These are phyloP conservation scores for Keithomyces neogunnii DNA, from an alignment of 2,329 filamentous ascomycete species.

Conservation along the genomic window DNA sequence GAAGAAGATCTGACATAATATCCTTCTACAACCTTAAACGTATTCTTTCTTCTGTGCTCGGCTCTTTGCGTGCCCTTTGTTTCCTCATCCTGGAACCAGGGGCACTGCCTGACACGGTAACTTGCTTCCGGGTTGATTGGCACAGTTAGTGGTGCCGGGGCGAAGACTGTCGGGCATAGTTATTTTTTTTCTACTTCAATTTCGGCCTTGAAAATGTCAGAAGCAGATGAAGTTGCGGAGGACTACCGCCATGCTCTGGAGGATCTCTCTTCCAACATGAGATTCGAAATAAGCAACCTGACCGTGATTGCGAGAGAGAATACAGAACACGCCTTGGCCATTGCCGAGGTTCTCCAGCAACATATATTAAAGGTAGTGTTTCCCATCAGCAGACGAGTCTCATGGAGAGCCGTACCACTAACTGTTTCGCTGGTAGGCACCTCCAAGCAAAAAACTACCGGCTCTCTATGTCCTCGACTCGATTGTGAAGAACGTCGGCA, in stretches of 20 bases:
- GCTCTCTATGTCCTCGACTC: constrained; percentile 98
- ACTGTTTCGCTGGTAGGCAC: constrained; percentile 51
- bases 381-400: not conserved
- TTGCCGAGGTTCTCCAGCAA: constrained; percentile 81
- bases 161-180: constrained; percentile 3
- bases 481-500: constrained; percentile 97
- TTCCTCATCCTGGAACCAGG: constrained; percentile 1
- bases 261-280: constrained; percentile 83
- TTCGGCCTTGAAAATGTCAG: constrained; percentile 32
- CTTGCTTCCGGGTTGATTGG: constrained; percentile 1
- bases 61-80: constrained; percentile 1
- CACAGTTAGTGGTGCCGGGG: constrained; percentile 1
- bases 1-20: constrained; percentile 2
- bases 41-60: constrained; percentile 3
- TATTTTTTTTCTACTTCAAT: constrained; percentile 11
- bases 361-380: constrained; percentile 83
- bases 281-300: constrained; percentile 93
- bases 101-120: not conserved
- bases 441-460: constrained; percentile 81
- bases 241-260: constrained; percentile 92
- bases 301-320: constrained; percentile 97
- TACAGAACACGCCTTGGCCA: constrained; percentile 88
- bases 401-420: constrained; percentile 21
- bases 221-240: constrained; percentile 78
- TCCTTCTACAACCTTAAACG: constrained; percentile 5